Percentiles rank a stretch among this genome's conserved stretches.
Conservation (phyloP, 1,284 basidiomycete species). For the Austropuccinia psidii region DNA sequence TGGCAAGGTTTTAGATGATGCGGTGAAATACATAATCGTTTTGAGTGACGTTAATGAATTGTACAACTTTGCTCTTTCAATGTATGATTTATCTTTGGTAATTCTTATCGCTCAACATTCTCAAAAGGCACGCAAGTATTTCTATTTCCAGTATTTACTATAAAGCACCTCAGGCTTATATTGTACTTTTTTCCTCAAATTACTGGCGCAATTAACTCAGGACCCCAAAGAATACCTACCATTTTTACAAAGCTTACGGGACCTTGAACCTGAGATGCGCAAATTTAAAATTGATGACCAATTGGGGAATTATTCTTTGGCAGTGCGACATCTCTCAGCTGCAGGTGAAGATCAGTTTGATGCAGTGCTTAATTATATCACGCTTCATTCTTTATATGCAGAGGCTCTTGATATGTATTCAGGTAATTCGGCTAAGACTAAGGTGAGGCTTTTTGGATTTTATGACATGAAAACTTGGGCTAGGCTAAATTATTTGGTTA, state of each 20-base stretch:
- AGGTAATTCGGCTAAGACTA: conserved; percentile 56
- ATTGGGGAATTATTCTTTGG: conserved; percentile 66
- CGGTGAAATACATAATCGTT: conserved; percentile 97
- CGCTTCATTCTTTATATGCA: conserved; percentile 68
- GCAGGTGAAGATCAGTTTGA: conserved; percentile 66
- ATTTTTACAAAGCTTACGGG: conserved; percentile 80
- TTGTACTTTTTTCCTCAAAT: not conserved
- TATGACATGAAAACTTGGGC: not conserved
- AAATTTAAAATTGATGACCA: conserved; percentile 89
- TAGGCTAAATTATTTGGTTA: no score
- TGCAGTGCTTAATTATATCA: conserved; percentile 70
- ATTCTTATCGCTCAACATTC: conserved; percentile 94
- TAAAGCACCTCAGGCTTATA: no score
- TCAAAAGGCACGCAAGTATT: conserved; percentile 63
- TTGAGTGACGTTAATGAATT: conserved; percentile 85
- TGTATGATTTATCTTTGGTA: conserved; percentile 96
- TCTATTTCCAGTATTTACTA: no score
- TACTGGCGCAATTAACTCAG: conserved; percentile 49
- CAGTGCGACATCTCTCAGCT: conserved; percentile 64
- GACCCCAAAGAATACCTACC: conserved; percentile 97
- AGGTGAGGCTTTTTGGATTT: conserved; percentile 52
- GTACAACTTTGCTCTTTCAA: conserved; percentile 90
- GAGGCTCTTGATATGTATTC: conserved; percentile 66
- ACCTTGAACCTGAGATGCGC: conserved; percentile 73
- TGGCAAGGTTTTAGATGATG: conserved; percentile 76